Evolutionary conservation across 2,329 filamentous ascomycete genomes (phyloP).

Genomic region (Apiospora pterosperma): DNA sequence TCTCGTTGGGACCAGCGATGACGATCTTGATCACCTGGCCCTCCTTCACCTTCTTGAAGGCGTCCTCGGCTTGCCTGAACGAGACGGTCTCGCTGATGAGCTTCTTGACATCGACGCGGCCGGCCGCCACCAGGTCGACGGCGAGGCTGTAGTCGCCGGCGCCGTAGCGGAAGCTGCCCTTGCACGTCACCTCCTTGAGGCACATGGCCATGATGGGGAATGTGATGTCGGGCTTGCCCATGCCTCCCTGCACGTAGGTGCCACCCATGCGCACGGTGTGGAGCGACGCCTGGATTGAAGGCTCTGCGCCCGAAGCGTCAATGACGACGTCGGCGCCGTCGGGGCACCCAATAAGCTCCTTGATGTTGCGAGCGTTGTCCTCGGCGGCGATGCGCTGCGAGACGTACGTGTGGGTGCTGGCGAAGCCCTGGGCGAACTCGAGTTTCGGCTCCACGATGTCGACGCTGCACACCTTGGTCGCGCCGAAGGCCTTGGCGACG

Average conservation of each 20-base stretch:
- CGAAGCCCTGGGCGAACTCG: conserved; percentile 71
- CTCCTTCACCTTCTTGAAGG: conserved; percentile 81
- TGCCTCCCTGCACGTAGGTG: conserved; percentile 80
- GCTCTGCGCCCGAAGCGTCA: conserved; percentile 76
- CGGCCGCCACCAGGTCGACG: conserved; percentile 69
- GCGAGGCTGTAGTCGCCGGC: conserved; percentile 84
- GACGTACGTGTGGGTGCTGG: conserved; percentile 67
- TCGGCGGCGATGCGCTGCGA: conserved; percentile 60
- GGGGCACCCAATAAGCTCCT: conserved; percentile 59
- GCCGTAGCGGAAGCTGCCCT: conserved; percentile 87
- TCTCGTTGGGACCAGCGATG: conserved; percentile 65
- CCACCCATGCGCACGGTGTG: conserved; percentile 70
- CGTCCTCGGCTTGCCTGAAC: conserved; percentile 80
- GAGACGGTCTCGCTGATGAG: conserved; percentile 74
- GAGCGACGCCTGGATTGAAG: conserved; percentile 71
- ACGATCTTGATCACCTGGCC: conserved; percentile 74
- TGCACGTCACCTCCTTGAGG: conserved; percentile 81
- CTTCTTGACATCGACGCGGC: conserved; percentile 76
- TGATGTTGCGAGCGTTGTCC: conserved; percentile 71
- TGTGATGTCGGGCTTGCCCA: conserved; percentile 82
- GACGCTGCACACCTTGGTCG: conserved; percentile 76
- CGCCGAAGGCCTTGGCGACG: conserved; percentile 82
- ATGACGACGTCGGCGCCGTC: conserved; percentile 73
- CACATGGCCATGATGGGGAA: conserved; percentile 93
- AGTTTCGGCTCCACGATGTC: conserved; percentile 81